Evolutionary conservation across 495 filamentous ascomycete genomes (phyloP).

Genomic region (Amphirosellinia nigrospora): DNA sequence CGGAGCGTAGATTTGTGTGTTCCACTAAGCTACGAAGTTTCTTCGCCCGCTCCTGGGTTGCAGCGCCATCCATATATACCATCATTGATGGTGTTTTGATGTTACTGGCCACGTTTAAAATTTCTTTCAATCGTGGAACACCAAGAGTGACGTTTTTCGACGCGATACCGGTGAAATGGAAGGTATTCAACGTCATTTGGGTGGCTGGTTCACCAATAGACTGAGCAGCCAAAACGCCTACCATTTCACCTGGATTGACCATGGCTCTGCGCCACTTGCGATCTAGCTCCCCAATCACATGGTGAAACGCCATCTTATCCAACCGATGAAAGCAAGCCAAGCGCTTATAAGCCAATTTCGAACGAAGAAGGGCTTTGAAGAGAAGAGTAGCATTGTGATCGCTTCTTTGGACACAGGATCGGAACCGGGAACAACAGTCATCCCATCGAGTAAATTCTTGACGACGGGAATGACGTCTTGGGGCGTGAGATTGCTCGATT

Average conservation of each 20-base stretch:
- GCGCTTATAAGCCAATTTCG: slow-evolving; percentile 88
- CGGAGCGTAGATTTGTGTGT: slow-evolving; percentile 91
- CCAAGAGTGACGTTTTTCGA: slow-evolving; percentile 99
- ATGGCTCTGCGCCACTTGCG: slow-evolving; percentile 78
- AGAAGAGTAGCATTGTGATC: slow-evolving; percentile 85
- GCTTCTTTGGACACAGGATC: slow-evolving; percentile 85
- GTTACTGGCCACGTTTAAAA: slow-evolving; percentile 94
- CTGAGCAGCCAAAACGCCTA: slow-evolving; percentile 95
- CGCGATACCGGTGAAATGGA: slow-evolving; percentile 99
- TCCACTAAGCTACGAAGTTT: slow-evolving; percentile 84
- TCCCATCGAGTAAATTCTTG: slow-evolving; percentile 71
- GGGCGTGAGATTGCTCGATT: slow-evolving; percentile 89
- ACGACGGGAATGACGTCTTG: slow-evolving; percentile 86
- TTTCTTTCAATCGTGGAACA: slow-evolving; percentile 99
- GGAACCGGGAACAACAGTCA: slow-evolving; percentile 83
- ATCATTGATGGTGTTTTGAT: slow-evolving; percentile 99
- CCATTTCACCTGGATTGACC: slow-evolving; percentile 96
- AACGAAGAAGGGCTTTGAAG: slow-evolving; percentile 90
- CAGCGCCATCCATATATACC: slow-evolving; percentile 75
- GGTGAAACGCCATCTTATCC: slow-evolving; percentile 90
- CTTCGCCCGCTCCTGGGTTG: slow-evolving; percentile 82
- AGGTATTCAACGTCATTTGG: slow-evolving; percentile 99
- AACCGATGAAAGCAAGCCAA: slow-evolving; percentile 82
- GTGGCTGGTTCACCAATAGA: slow-evolving; percentile 98
- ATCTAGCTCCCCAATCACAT: slow-evolving; percentile 91